Conservation (phyloP, 148 eudicot genomes). For the Silene conica region DNA sequence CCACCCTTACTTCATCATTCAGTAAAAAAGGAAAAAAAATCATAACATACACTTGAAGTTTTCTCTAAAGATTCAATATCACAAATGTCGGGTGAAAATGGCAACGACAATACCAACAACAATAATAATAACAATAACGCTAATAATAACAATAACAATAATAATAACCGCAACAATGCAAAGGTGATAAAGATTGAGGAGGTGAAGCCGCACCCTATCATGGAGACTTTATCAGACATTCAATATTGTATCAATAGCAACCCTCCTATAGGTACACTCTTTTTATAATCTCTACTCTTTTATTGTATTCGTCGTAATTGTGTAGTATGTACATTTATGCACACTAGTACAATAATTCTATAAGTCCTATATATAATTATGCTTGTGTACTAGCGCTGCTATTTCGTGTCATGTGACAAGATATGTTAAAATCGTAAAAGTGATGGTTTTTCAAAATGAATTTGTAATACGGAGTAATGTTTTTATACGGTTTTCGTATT, state of each 20-base stretch:
- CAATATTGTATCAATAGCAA: constrained; percentile 67
- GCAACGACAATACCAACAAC: not conserved
- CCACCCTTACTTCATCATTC: not conserved
- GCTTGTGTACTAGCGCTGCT: too few relatives aligned
- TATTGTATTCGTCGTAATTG: too few relatives aligned
- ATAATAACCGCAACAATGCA: not conserved
- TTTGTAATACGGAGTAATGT: too few relatives aligned
- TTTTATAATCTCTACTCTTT: too few relatives aligned
- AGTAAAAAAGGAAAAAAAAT: too few relatives aligned
- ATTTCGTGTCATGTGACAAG: too few relatives aligned
- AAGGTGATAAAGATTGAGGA: constrained; percentile 26
- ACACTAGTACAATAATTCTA: not conserved
- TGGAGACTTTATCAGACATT: constrained; percentile 62
- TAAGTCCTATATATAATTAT: not conserved
- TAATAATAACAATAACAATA: not conserved
- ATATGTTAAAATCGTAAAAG: too few relatives aligned
- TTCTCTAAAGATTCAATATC: not conserved
- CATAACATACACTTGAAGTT: not conserved
- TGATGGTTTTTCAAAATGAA: too few relatives aligned
- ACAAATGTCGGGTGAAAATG: not conserved
- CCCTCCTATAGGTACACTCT: constrained; percentile 49
- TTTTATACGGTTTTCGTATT: too few relatives aligned
- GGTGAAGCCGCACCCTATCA: constrained; percentile 61
- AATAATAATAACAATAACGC: too few relatives aligned
- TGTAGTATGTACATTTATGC: too few relatives aligned